A percentile compares a stretch with the other conserved stretches of the same genome.
phyloP scores from a whole-genome alignment of 2,329 filamentous ascomycete genomes.

The Sporothrix variecibatus region DNA sequence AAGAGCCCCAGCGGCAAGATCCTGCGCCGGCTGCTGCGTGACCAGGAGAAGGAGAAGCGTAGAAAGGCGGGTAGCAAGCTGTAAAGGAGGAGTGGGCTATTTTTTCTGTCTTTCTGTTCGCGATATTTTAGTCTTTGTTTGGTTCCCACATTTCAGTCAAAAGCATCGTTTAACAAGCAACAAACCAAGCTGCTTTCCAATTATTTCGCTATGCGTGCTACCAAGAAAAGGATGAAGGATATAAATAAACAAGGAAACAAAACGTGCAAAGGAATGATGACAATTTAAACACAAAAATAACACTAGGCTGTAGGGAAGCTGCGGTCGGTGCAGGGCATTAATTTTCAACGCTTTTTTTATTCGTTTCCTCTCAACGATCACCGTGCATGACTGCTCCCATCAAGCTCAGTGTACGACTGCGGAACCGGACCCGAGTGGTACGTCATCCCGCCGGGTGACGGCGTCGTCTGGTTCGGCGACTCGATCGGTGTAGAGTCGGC shows the following conservation, averaged over 20 bases:
- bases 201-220: conserved; percentile 9
- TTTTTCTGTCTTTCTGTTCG: background rate
- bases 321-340: background rate
- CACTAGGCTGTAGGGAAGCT: background rate
- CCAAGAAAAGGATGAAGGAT: background rate
- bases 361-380: background rate
- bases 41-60: conserved; percentile 56
- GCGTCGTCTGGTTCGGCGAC: conserved; percentile 13
- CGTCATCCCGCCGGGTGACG: conserved; percentile 31
- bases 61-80: conserved; percentile 18
- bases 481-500: conserved; percentile 28
- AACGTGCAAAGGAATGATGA: background rate
- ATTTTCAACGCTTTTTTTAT: background rate
- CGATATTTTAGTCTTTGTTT: background rate
- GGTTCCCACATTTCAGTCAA: background rate
- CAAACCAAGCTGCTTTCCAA: background rate
- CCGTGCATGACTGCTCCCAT: conserved; percentile 17
- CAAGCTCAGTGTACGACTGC: conserved; percentile 38
- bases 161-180: background rate
- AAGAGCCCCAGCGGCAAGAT: conserved; percentile 78
- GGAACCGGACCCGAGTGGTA: conserved; percentile 44
- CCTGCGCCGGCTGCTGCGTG: conserved; percentile 66
- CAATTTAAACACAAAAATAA: background rate
- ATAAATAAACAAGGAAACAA: background rate
- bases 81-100: background rate